These are phyloP conservation scores for Chondrus crispus DNA, from an alignment of 23 red algal species.

Conservation along the genomic window DNA sequence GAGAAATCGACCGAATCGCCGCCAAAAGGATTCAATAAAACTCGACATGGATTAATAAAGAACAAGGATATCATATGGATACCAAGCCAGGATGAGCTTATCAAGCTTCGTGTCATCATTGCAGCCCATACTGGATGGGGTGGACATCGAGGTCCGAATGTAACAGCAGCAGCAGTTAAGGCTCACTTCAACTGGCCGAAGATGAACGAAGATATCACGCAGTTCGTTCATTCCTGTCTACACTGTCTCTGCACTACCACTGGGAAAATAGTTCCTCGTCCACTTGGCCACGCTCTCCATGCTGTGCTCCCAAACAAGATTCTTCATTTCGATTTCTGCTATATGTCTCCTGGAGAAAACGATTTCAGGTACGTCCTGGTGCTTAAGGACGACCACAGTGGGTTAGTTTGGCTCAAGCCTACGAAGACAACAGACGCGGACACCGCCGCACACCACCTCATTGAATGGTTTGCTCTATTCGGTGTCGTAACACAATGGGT, in stretches of 20 bases:
- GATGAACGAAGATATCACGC: neutral
- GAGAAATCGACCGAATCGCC: neutral
- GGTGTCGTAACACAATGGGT: neutral
- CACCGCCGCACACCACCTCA: neutral
- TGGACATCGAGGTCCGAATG: neutral
- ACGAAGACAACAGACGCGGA: neutral
- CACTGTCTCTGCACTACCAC: slow-evolving; percentile 3
- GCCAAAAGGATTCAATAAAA: neutral
- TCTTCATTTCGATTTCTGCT: slow-evolving; percentile 20
- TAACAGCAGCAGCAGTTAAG: neutral
- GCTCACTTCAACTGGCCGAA: slow-evolving; percentile 1
- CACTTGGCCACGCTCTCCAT: neutral
- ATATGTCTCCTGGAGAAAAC: neutral
- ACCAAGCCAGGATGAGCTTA: neutral
- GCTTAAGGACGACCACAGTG: neutral
- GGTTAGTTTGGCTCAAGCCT: neutral
- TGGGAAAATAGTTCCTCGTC: neutral
- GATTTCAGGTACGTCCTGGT: neutral
- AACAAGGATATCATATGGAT: neutral
- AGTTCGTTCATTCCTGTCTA: slow-evolving; percentile 18
- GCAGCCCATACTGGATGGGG: slow-evolving; percentile 12
- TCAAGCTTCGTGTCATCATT: neutral
- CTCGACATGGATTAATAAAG: neutral
- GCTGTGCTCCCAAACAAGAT: slow-evolving; percentile 18
- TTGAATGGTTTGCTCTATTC: neutral